phyloP scores from a whole-genome alignment of 106 monocot species.

The Triglochin maritima region DNA sequence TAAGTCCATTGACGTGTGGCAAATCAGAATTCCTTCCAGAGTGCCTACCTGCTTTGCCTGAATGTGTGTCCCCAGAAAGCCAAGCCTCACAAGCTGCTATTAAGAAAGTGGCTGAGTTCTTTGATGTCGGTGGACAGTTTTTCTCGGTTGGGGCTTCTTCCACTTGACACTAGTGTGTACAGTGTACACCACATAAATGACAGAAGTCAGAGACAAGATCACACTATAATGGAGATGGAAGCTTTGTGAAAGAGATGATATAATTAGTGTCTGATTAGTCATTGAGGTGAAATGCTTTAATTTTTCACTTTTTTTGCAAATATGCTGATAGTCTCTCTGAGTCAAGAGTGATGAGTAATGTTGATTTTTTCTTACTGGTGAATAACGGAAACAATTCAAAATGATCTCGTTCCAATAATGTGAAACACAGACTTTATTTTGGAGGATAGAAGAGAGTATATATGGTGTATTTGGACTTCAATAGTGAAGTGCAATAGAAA shows the following conservation, averaged over 20 bases:
- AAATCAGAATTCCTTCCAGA: slow-evolving; percentile 44
- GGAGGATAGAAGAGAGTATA: too few species aligned
- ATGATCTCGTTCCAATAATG: too few species aligned
- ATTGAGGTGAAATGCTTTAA: not conserved
- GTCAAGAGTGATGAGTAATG: too few species aligned
- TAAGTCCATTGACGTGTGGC: slow-evolving; percentile 24
- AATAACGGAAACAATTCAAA: too few species aligned
- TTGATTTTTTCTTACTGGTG: too few species aligned
- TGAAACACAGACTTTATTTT: too few species aligned
- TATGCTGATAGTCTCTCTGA: too few species aligned
- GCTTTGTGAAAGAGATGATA: not conserved
- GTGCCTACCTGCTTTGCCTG: slow-evolving; percentile 64
- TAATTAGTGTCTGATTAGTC: not conserved
- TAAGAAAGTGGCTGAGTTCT: slow-evolving; percentile 40
- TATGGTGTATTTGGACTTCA: too few species aligned
- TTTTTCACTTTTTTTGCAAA: too few species aligned
- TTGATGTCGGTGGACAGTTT: slow-evolving; percentile 36
- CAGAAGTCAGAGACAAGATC: not conserved
- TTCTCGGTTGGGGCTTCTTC: slow-evolving; percentile 9
- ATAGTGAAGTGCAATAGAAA: too few species aligned
- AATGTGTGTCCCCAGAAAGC: slow-evolving; percentile 34
- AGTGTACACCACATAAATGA: too few species aligned
- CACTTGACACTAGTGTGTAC: not conserved
- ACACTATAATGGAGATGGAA: not conserved
- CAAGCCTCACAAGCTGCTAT: slow-evolving; percentile 35